Evolutionary conservation across 495 filamentous ascomycete genomes (phyloP), one percentile per base, ranked within the genome.

Genomic region (Penicillium antarcticum): DNA sequence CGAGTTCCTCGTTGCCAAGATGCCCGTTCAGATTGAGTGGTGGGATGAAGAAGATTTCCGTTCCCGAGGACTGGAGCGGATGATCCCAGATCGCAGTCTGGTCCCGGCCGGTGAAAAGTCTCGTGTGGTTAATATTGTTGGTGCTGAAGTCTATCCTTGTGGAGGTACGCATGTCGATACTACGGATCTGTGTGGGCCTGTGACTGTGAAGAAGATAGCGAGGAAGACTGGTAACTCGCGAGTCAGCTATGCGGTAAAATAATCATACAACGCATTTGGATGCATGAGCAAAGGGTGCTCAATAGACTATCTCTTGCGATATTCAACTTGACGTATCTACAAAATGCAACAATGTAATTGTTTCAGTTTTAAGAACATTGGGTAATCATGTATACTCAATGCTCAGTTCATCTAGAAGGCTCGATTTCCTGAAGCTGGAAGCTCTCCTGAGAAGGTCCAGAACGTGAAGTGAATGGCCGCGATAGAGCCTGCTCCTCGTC

Each of bases 101-200:
- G 65, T 77, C 58, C 62, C 72, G 1, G 60, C 72, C 4, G 75
- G 69, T 14, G 76, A 79, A 61, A 78, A 76, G 60, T 77, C 70
- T 17, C 63, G 73, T 36, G 67, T 75, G 5, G 83, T 85, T 18
- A 74, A 76, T 48, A 82, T 85, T 50, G 74, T 77, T 10, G 83
- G 81, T 0, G 71, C 73, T 19, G 82, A 81, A 61, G 72, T 69
- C 31, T 84, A 85, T 66, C 83, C 83, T 1, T 87, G 84, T 55
- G 84, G 84, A 4, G 83, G 84, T 0, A 87, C 84, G 34, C 84
- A 87, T 67, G 80, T 87, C 13, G 64, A 72, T 21, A 76, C 63
- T 16, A 80, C 78, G 36, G 66, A 74, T 52, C 42, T 68, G 37
- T 78, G 76, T 51, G 82, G 81, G 12, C 69, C 70, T 62, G 77